Evolutionary conservation across 345 rosid species (phyloP), one percentile per base, ranked within the genome.

Genomic region (Eucalyptus decipiens): DNA sequence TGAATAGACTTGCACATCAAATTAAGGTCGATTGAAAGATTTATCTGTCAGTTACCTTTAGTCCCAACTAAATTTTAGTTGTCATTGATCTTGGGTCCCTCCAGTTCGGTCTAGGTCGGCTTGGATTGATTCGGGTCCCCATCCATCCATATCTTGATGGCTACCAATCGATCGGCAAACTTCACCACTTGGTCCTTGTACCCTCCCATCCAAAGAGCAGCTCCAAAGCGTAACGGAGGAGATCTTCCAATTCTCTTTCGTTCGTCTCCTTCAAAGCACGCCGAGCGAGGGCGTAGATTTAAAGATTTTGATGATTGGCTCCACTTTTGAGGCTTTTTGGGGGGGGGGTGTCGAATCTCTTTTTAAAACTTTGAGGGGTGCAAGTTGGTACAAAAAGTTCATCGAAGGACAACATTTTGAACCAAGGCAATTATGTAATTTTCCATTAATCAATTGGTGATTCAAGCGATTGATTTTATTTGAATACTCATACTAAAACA

Each of bases 31-130:
- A 34, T 21, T 69, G 11, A 37, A 11, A 72, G 15, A 72, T 19
- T 72, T 23, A 19, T 12, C 2, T 6, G 1, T 11, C 7, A 4
- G 8, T 19, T 12, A 0, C 26, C 45, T 72, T 10, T 19, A 34
- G 45, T 19, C 24, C 23, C 26, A 37, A 37, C 15, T 1, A 19
- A 72, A 6, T 72, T 37, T 19, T 21, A 37, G 4, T 21, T 5
- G 26, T 37, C 8, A 10, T 18, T 19, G 45, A 10, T 72, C 45
- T 34, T 1, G 42, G 42, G 13, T 32, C 80, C 80, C 42, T 32
- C 80, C 24, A 1, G 6, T 9, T 32, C 42, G 3, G 37, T 65
- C 11, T n/a, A 15, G 40, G 11, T 15, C 76, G 6, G 23, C 7
- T 32, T 9, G 24, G 12, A 34, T 69, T 0, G 21, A n/a, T 65